phyloP scores from a whole-genome alignment of 345 rosid species.

The Angophora floribunda region DNA sequence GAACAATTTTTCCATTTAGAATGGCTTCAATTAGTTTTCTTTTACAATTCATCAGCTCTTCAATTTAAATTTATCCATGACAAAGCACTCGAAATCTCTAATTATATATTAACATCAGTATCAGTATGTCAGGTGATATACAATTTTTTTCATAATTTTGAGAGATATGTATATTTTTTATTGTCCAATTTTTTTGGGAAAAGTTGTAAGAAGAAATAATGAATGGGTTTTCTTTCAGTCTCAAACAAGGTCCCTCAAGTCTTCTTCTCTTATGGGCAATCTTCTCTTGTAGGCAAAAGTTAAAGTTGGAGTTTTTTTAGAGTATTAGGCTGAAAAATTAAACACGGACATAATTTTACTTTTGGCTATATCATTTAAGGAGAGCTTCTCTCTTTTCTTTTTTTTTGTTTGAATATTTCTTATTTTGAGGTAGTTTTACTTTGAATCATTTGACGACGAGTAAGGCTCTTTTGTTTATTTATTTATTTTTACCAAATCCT shows the following conservation, averaged over 20 bases:
- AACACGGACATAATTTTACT: neutral
- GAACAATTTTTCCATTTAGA: neutral
- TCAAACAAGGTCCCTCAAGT: neutral
- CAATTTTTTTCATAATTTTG: neutral
- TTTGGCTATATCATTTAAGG: neutral
- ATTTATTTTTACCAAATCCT: neutral
- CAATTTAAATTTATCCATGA: neutral
- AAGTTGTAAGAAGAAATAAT: neutral
- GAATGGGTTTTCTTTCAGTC: neutral
- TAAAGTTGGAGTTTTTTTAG: too few species aligned
- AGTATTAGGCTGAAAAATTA: neutral
- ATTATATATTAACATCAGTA: neutral
- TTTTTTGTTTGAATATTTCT: neutral
- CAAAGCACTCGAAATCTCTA: neutral
- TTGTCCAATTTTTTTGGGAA: neutral
- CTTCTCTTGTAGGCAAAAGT: neutral
- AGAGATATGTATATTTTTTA: neutral
- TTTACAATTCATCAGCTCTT: neutral
- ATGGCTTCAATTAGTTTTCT: neutral
- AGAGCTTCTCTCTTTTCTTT: neutral
- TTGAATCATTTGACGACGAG: neutral
- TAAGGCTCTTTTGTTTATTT: neutral
- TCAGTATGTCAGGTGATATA: neutral
- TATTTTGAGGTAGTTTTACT: neutral
- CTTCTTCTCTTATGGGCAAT: neutral